Conservation (phyloP, 1,284 basidiomycete genomes). For the Takashimella tepidaria region DNA sequence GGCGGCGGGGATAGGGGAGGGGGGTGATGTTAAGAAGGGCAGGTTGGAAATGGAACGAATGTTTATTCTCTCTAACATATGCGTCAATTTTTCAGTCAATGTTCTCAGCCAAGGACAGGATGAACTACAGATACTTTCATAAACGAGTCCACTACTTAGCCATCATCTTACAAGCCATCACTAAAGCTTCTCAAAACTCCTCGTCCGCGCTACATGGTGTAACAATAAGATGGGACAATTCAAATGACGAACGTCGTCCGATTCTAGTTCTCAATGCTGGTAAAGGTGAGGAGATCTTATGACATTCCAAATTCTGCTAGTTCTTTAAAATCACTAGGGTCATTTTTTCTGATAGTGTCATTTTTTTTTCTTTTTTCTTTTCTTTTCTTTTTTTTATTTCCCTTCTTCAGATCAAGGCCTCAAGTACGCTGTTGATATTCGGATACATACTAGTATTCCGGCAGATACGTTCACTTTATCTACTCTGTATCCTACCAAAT, state of each 20-base stretch:
- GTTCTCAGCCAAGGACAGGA: conserved; percentile 92
- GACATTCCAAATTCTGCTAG: too few relatives aligned
- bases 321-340: too few relatives aligned
- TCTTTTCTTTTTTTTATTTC: too few relatives aligned
- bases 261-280: conserved; percentile 18
- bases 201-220: conserved; percentile 60
- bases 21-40: too few relatives aligned
- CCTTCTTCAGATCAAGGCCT: conserved; percentile 52
- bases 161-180: conserved; percentile 64
- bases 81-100: conserved; percentile 49
- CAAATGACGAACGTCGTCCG: conserved; percentile 53
- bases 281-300: conserved; percentile 26
- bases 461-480: conserved; percentile 57
- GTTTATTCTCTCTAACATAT: too few relatives aligned
- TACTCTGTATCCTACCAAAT: conserved; percentile 69
- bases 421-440: conserved; percentile 64
- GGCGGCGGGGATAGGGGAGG: conserved; percentile 1
- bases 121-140: conserved; percentile 85
- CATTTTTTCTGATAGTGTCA: too few relatives aligned
- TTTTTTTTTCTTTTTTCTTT: too few relatives aligned
- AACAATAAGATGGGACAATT: conserved; percentile 59
- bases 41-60: too few relatives aligned
- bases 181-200: conserved; percentile 50
- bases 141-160: conserved; percentile 90
- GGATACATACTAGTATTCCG: conserved; percentile 66